phyloP scores from a whole-genome alignment of 306 rosid genomes.

The Glycyrrhiza uralensis region DNA sequence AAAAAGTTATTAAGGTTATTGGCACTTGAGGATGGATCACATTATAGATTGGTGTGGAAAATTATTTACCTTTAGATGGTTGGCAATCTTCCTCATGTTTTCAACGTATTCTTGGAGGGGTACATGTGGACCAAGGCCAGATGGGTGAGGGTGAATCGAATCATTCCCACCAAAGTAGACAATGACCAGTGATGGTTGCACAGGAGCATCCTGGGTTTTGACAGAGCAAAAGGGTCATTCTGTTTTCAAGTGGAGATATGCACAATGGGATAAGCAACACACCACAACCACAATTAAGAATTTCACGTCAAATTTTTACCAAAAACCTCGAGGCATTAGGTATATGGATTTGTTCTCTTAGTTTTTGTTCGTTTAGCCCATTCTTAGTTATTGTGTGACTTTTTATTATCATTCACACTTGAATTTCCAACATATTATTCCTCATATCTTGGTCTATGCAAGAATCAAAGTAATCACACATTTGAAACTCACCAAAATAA shows the following conservation, averaged over 20 bases:
- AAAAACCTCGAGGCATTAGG: too few species aligned
- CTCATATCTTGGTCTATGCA: background rate
- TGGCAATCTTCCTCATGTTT: slow-evolving; percentile 74
- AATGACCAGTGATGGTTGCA: slow-evolving; percentile 76
- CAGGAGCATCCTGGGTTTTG: slow-evolving; percentile 41
- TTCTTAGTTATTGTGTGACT: too few species aligned
- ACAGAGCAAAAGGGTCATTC: background rate
- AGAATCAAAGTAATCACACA: background rate
- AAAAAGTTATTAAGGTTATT: background rate
- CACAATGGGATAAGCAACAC: too few species aligned
- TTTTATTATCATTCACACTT: too few species aligned
- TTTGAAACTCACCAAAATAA: background rate
- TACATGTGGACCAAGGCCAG: slow-evolving; percentile 57
- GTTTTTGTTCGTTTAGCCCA: too few species aligned
- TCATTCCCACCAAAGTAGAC: slow-evolving; percentile 91
- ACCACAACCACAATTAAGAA: too few species aligned
- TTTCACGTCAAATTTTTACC: too few species aligned
- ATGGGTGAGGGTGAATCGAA: slow-evolving; percentile 50
- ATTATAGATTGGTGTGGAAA: background rate
- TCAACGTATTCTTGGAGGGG: slow-evolving; percentile 69
- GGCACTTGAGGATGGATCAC: background rate
- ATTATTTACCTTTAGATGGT: slow-evolving; percentile 52
- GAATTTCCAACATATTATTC: too few species aligned
- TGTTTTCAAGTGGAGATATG: too few species aligned
- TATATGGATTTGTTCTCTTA: too few species aligned